phyloP scores from a whole-genome alignment of 768 basidiomycete genomes.

The Podaxis carcinomalis region DNA sequence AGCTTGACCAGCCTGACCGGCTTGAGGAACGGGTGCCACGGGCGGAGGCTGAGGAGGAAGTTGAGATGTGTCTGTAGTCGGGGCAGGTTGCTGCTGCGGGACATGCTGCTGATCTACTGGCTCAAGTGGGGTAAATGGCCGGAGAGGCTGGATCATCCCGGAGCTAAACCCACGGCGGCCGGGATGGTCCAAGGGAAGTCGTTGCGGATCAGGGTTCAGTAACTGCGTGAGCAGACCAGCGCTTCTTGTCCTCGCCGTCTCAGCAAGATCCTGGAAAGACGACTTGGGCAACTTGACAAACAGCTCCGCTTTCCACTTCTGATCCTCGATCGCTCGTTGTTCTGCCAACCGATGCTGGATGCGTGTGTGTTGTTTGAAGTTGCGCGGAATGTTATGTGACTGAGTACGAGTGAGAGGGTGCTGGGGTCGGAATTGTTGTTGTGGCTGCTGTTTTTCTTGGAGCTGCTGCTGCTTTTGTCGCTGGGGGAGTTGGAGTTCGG shows the following conservation, averaged over 20 bases:
- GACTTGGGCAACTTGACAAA: conserved; percentile 67
- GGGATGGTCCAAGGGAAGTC: conserved; percentile 57
- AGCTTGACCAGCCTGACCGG: background rate
- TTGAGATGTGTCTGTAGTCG: background rate
- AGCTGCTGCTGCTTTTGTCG: conserved; percentile 3
- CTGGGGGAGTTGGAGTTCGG: background rate
- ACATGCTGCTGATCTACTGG: conserved; percentile 4
- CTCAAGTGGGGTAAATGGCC: conserved; percentile 12
- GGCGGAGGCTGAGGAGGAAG: background rate
- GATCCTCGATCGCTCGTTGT: conserved; percentile 53
- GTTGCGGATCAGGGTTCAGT: conserved; percentile 65
- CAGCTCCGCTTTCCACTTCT: conserved; percentile 62
- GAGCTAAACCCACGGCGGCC: conserved; percentile 47
- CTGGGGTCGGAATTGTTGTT: conserved; percentile 10
- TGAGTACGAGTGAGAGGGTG: conserved; percentile 21
- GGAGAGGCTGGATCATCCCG: conserved; percentile 36
- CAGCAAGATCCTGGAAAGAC: conserved; percentile 55
- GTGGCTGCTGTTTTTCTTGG: conserved; percentile 10
- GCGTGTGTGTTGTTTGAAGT: conserved; percentile 12
- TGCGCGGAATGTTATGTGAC: conserved; percentile 21
- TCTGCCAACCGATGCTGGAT: conserved; percentile 13
- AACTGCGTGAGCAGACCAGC: conserved; percentile 62
- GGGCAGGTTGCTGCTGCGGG: background rate
- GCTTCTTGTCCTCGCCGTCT: conserved; percentile 29
- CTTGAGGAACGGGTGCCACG: background rate